Evolutionary conservation across 441 rosid genomes (phyloP), one percentile per base, ranked within the genome.

Genomic region (Erodium texanum): DNA sequence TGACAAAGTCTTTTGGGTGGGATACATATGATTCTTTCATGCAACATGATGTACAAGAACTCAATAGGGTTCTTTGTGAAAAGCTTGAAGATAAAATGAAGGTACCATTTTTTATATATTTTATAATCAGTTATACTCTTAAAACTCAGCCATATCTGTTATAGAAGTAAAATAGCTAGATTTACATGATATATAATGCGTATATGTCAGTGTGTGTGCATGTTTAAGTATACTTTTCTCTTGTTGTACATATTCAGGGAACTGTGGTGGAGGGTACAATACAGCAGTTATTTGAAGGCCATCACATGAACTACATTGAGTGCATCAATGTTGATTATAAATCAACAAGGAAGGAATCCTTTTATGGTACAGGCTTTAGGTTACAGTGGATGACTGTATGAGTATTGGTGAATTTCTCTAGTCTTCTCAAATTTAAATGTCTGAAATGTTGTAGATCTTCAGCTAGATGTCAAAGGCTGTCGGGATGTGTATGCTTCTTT

Each of bases 401-500:
- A 63, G 15, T 32, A 58, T 74, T 66, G 68, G 65, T 56, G 72
- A 56, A 56, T 56, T 56, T 56, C 27, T 3, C 18, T 4, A 20
- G 62, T 27, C 11, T 5, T 56, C 34, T 56, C 32, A 52, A 62
- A 65, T 52, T 18, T 62, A 67, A 38, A 50, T 76, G 45, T 45
- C 61, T 73, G 72, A 63, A 56, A 56, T 11, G 36, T 38, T 63
- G 75, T 72, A 77, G 83, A 80, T 76, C 83, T 83, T 72, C 86
- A 83, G 83, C 83, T 82, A 75, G 82, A 84, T 77, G 84, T 78
- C 54, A 81, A 80, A 80, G 85, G 85, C 24, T 85, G 97, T 74
- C 87, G 86, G 56, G 97, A 93, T 80, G 93, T 93, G 70, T 93
- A 93, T 81, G 96, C 90, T 66, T 93, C 99, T 43, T 93, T 93